Conservation (phyloP, 2,329 filamentous ascomycete genomes). For the Scleromitrula shiraiana region DNA sequence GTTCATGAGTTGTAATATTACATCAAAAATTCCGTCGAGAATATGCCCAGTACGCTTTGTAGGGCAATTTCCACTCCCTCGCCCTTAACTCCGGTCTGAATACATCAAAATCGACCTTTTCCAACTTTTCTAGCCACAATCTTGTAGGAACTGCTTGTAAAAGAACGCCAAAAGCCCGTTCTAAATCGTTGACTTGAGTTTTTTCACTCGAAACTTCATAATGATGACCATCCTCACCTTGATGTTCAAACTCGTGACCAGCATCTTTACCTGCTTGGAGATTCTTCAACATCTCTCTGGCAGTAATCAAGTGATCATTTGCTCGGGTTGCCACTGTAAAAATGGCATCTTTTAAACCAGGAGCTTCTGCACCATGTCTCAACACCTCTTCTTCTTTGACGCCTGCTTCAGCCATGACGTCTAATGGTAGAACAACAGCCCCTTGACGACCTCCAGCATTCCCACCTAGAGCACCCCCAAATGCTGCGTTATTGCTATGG, state of each 20-base stretch:
- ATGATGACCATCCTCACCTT: constrained; percentile 62
- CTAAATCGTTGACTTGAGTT: constrained; percentile 42
- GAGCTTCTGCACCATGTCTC: constrained; percentile 66
- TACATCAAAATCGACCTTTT: constrained; percentile 80
- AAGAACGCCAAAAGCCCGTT: constrained; percentile 68
- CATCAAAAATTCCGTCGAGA: constrained; percentile 39
- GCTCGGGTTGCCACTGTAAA: constrained; percentile 89
- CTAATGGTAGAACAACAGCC: constrained; percentile 72
- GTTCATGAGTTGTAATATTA: too few relatives aligned
- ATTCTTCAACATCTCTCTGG: constrained; percentile 81
- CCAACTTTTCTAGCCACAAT: constrained; percentile 69
- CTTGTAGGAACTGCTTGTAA: constrained; percentile 72
- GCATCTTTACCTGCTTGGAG: constrained; percentile 64
- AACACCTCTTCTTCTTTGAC: constrained; percentile 87
- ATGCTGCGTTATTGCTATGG: constrained; percentile 40
- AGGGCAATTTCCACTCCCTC: constrained; percentile 78
- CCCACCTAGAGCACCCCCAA: constrained; percentile 33
- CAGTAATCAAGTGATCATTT: constrained; percentile 92
- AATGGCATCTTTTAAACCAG: constrained; percentile 78
- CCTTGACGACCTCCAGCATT: constrained; percentile 42
- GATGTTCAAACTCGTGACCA: constrained; percentile 84
- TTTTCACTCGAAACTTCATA: constrained; percentile 35
- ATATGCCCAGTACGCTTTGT: constrained; percentile 59
- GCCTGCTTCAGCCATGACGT: constrained; percentile 76
- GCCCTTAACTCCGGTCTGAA: constrained; percentile 54